Base-by-base conservation (phyloP, 176 grass and related monocot genomes). In the Carex pumila region DNA sequence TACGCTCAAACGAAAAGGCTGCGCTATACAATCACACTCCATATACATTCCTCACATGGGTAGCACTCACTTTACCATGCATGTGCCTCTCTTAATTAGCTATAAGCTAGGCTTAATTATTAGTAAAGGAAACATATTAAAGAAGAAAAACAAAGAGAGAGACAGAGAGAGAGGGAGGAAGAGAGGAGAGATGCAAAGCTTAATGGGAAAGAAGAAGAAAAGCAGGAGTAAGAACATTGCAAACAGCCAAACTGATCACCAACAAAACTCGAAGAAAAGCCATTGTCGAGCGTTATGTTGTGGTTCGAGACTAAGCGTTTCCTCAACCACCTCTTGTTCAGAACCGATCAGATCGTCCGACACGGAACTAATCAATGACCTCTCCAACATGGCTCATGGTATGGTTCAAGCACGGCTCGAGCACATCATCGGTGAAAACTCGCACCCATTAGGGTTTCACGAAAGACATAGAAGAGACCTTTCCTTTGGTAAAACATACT, bases 341-440 rank as follows among this genome's bases (percentile, higher is more conserved):
- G 78, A 79, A 53, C 66, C 30, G 13, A 8, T 81, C 8, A 50
- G 56, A 14, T 65, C 19, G 22, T 89, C 83, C 13, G 82, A 72
- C 62, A 64, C 83, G 3, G 78, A 86, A 65, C 67, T 77, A 25
- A 62, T 69, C 11, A 56, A 62, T 6, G 75, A 83, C 85, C 61
- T 94, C 62, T 91, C 90, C 63, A 85, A 85, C 73, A 53, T 91
- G 71, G 86, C 84, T 11, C 95, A 94, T 64, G 91, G 86, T 18
- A 81, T 93, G 92, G 92, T 93, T 61, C 89, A 98, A 88, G 92
- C 86, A 2, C 87, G 89, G 79, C 89, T 93, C 10, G 89, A 89
- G 72, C 87, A 83, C 81, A 91, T 91, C 68, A 86, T 84, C 70
- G 88, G 83, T 62, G 85, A 66, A 52, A 82, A 65, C 3, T 64